phyloP scores from a whole-genome alignment of 1,139 yeast genomes.

The Pneumocystis murina region DNA sequence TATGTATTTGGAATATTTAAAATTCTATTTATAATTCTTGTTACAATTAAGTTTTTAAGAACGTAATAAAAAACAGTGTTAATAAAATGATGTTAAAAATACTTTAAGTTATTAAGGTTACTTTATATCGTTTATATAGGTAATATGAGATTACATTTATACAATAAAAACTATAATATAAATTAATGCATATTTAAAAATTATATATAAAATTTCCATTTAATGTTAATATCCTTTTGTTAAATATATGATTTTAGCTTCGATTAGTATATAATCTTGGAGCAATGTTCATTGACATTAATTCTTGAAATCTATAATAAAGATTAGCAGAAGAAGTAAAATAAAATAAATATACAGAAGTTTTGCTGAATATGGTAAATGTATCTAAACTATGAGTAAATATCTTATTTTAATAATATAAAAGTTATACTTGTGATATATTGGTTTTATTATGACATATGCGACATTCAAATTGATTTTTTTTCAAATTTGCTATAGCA shows the following conservation, averaged over 20 bases:
- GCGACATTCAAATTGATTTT: slow-evolving; percentile 95
- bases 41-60: no score
- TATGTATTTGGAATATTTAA: no score
- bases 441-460: slow-evolving; percentile 97
- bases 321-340: background rate
- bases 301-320: slow-evolving; percentile 24
- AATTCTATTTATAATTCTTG: no score
- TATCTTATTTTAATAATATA: slow-evolving; percentile 32
- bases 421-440: slow-evolving; percentile 82
- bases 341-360: background rate
- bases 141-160: background rate
- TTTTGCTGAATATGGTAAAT: slow-evolving; percentile 1
- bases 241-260: background rate
- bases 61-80: no score
- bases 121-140: background rate
- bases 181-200: background rate
- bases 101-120: background rate
- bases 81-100: background rate
- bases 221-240: background rate
- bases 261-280: slow-evolving; percentile 7
- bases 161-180: background rate
- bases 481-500: slow-evolving; percentile 90
- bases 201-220: background rate
- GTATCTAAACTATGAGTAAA: background rate
- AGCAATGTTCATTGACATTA: slow-evolving; percentile 91